These are phyloP conservation scores for Carex kokanica DNA, from an alignment of 176 grass and related monocot genomes.

Conservation along the genomic window DNA sequence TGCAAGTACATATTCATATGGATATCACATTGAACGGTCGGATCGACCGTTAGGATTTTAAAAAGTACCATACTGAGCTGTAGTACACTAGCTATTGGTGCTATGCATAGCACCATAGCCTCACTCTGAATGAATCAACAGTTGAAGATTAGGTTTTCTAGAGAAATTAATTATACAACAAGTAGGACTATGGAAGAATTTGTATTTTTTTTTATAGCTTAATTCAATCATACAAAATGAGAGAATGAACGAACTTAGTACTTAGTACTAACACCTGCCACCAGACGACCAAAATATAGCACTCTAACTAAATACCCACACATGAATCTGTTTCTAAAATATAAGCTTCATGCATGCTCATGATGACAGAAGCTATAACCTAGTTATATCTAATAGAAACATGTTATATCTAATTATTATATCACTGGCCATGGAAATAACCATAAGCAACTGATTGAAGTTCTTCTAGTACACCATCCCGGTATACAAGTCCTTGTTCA, in stretches of 20 bases:
- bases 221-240: conserved; percentile 34
- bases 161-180: background rate
- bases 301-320: conserved; percentile 21
- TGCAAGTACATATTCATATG: too few relatives aligned
- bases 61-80: too few relatives aligned
- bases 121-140: too few relatives aligned
- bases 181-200: background rate
- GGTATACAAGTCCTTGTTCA: conserved; percentile 3
- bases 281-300: conserved; percentile 3
- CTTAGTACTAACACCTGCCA: conserved; percentile 22
- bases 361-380: conserved; percentile 24
- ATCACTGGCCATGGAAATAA: conserved; percentile 20
- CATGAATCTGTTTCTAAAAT: conserved; percentile 35
- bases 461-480: conserved; percentile 1
- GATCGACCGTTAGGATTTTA: too few relatives aligned
- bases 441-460: conserved; percentile 26
- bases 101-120: too few relatives aligned
- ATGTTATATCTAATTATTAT: conserved; percentile 22
- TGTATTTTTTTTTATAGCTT: conserved; percentile 27
- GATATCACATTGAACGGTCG: too few relatives aligned
- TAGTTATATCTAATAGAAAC: conserved; percentile 22
- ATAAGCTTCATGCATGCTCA: conserved; percentile 32
- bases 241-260: conserved; percentile 24
- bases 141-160: background rate
- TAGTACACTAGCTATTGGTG: too few relatives aligned